phyloP scores from a whole-genome alignment of 495 filamentous ascomycete genomes.

The Xylaria castorea region DNA sequence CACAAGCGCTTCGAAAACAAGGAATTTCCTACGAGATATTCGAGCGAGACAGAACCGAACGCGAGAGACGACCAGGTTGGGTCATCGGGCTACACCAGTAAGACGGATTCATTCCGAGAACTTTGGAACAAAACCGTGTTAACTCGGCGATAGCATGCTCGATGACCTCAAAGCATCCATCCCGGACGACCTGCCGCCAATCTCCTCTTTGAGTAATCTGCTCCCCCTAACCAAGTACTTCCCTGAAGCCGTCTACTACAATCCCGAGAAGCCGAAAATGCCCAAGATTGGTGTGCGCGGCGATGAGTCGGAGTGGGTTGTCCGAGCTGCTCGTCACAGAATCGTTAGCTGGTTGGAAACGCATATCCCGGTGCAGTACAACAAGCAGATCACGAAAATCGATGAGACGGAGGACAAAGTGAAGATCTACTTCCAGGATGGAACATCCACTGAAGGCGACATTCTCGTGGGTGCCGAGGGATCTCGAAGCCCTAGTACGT shows the following conservation, averaged over 20 bases:
- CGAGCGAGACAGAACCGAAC: constrained; percentile 50
- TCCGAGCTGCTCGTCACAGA: constrained; percentile 39
- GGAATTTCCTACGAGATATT: constrained; percentile 61
- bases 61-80: constrained; percentile 44
- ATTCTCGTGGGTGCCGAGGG: constrained; percentile 60
- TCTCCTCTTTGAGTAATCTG: constrained; percentile 45
- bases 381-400: constrained; percentile 34
- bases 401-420: constrained; percentile 34
- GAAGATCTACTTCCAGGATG: constrained; percentile 46
- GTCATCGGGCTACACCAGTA: constrained; percentile 45
- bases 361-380: constrained; percentile 39
- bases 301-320: constrained; percentile 33
- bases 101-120: not conserved
- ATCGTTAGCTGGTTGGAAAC: constrained; percentile 38
- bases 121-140: not conserved
- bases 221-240: constrained; percentile 32
- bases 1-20: constrained; percentile 59
- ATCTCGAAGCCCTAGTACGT: constrained; percentile 45
- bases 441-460: constrained; percentile 46
- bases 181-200: constrained; percentile 43
- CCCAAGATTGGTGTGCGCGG: constrained; percentile 37
- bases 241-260: constrained; percentile 28
- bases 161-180: constrained; percentile 45
- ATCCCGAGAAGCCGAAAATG: not conserved
- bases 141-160: constrained; percentile 31